Percentiles rank a stretch among this genome's conserved stretches.
Conservation (phyloP, 495 filamentous ascomycete genomes). For the Xylaria palmicola region DNA sequence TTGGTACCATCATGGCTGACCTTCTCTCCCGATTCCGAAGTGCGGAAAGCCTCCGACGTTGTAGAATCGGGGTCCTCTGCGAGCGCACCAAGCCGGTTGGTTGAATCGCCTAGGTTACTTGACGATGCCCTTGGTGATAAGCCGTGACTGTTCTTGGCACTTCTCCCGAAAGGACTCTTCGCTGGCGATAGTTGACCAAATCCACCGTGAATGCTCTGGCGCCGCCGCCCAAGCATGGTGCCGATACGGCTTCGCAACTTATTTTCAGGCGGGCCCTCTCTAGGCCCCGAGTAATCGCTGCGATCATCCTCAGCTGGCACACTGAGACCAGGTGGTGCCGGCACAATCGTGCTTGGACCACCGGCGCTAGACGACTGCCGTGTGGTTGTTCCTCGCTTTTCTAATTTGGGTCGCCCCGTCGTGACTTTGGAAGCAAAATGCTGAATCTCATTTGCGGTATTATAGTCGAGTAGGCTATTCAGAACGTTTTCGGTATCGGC, state of each 20-base stretch:
- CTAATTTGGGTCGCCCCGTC: slow-evolving; percentile 49
- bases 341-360: slow-evolving; percentile 27
- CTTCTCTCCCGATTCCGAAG: slow-evolving; percentile 33
- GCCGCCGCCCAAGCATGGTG: slow-evolving; percentile 72
- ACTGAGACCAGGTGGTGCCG: slow-evolving; percentile 26
- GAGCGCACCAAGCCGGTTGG: slow-evolving; percentile 50
- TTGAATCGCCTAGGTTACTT: slow-evolving; percentile 53
- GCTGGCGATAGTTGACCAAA: slow-evolving; percentile 47
- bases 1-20: slow-evolving; percentile 46
- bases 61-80: slow-evolving; percentile 45
- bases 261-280: slow-evolving; percentile 51
- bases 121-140: slow-evolving; percentile 53
- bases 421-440: slow-evolving; percentile 63
- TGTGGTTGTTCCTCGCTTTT: slow-evolving; percentile 40
- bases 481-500: slow-evolving; percentile 77
- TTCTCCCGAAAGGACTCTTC: slow-evolving; percentile 54
- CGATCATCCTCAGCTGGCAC: slow-evolving; percentile 49
- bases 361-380: slow-evolving; percentile 41
- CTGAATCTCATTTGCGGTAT: slow-evolving; percentile 86
- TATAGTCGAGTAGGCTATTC: slow-evolving; percentile 81
- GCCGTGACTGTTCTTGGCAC: slow-evolving; percentile 49
- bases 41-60: slow-evolving; percentile 26
- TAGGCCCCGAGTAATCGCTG: slow-evolving; percentile 60
- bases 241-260: slow-evolving; percentile 66
- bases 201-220: slow-evolving; percentile 56